phyloP scores from a whole-genome alignment of 352 stramenopile species.

The Paralagenidium karlingii region DNA sequence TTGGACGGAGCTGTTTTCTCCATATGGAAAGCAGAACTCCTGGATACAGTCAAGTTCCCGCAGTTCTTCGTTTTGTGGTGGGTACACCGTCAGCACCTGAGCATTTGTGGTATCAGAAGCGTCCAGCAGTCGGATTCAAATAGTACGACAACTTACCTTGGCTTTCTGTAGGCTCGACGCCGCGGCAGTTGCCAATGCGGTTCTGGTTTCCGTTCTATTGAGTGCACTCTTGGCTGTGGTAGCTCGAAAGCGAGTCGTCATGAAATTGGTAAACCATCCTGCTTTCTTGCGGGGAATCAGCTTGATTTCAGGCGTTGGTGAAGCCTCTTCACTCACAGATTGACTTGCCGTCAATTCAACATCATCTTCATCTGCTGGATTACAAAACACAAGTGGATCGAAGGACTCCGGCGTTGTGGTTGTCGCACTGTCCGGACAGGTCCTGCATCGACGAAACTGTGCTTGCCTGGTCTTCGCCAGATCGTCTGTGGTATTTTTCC shows the following conservation, averaged over 20 bases:
- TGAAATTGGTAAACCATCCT: slow-evolving; percentile 20
- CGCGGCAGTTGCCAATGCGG: background rate
- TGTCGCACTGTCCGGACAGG: slow-evolving; percentile 21
- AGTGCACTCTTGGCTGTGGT: no score
- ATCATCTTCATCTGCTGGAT: slow-evolving; percentile 6
- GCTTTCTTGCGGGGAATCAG: background rate
- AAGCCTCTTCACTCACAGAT: background rate
- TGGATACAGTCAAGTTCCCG: slow-evolving; percentile 46
- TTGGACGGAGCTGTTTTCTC: slow-evolving; percentile 16
- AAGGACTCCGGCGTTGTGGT: slow-evolving; percentile 2
- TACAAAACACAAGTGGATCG: slow-evolving; percentile 14
- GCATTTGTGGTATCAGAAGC: no score
- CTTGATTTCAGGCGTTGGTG: background rate
- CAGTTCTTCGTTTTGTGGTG: slow-evolving; percentile 21
- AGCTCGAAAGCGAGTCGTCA: slow-evolving; percentile 17
- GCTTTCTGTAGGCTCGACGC: slow-evolving; percentile 4
- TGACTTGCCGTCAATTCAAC: slow-evolving; percentile 6
- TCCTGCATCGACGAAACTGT: slow-evolving; percentile 28
- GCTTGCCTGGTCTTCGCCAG: no score
- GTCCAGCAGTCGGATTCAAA: no score
- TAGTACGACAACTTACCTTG: slow-evolving; percentile 20
- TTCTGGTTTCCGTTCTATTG: background rate
- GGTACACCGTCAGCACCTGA: slow-evolving; percentile 24
- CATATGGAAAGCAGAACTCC: slow-evolving; percentile 70
- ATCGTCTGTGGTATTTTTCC: no score